These are phyloP conservation scores for Lablab purpureus DNA, from an alignment of 306 rosid genomes.

Conservation along the genomic window DNA sequence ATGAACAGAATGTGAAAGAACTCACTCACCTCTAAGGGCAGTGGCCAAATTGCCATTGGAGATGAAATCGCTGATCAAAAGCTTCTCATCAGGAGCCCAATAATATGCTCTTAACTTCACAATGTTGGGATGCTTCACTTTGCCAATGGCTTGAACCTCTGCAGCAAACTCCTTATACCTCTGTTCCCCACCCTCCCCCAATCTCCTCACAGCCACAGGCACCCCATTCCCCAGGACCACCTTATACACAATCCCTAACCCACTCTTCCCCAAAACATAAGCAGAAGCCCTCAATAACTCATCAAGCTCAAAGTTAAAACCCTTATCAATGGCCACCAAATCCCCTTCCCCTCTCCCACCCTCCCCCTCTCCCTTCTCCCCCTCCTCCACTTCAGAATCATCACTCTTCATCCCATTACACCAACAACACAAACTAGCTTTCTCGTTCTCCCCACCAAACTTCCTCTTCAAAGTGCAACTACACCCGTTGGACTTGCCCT, in stretches of 20 bases:
- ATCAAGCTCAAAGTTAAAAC: slow-evolving; percentile 88
- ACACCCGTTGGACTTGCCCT: slow-evolving; percentile 75
- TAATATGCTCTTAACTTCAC: slow-evolving; percentile 87
- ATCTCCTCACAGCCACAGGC: slow-evolving; percentile 95
- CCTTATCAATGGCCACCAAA: slow-evolving; percentile 90
- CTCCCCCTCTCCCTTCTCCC: slow-evolving; percentile 52
- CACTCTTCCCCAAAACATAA: slow-evolving; percentile 96
- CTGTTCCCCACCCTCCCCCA: slow-evolving; percentile 97
- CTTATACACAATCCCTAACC: slow-evolving; percentile 94
- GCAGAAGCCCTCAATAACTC: slow-evolving; percentile 95
- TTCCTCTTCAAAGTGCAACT: slow-evolving; percentile 79
- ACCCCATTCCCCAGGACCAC: slow-evolving; percentile 94
- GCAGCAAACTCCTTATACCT: slow-evolving; percentile 91
- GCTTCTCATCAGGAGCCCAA: slow-evolving; percentile 99
- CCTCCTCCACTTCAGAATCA: slow-evolving; percentile 77
- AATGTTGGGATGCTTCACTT: slow-evolving; percentile 88
- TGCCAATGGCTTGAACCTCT: slow-evolving; percentile 92
- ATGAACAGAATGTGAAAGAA: slow-evolving; percentile 5
- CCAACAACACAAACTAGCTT: slow-evolving; percentile 36
- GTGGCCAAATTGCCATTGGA: slow-evolving; percentile 85
- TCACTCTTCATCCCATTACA: slow-evolving; percentile 63
- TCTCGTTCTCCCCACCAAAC: slow-evolving; percentile 63
- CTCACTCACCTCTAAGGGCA: slow-evolving; percentile 76
- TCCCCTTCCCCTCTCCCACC: slow-evolving; percentile 70
- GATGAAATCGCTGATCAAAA: slow-evolving; percentile 89